Conservation (phyloP, 495 filamentous ascomycete genomes). For the Astrocystis sublimbata region DNA sequence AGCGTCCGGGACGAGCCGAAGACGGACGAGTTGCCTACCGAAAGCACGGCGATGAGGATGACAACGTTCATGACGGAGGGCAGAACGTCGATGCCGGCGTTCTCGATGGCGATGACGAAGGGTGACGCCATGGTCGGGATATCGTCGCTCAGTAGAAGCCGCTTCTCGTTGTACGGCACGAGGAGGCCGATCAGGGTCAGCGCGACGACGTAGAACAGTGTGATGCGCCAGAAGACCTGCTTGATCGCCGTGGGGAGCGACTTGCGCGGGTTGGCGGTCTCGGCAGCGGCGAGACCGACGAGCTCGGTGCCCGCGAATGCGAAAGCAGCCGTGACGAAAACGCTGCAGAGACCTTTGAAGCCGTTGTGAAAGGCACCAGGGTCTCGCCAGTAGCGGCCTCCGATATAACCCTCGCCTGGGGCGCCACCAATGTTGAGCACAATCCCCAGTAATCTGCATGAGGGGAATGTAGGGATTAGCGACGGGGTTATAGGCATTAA, state of each 20-base stretch:
- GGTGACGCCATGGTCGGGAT: conserved; percentile 69
- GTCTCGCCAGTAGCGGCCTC: conserved; percentile 76
- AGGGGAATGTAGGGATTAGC: neutral
- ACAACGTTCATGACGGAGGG: conserved; percentile 88
- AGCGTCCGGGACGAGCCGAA: conserved; percentile 87
- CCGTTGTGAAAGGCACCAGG: conserved; percentile 90
- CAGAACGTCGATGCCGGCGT: conserved; percentile 73
- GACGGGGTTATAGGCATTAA: neutral
- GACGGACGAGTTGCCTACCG: conserved; percentile 83
- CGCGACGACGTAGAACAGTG: conserved; percentile 80
- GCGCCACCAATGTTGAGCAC: conserved; percentile 79
- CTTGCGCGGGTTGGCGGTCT: conserved; percentile 84
- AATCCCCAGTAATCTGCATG: conserved; percentile 68
- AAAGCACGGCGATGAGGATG: conserved; percentile 83
- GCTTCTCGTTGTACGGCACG: conserved; percentile 65
- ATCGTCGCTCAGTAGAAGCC: conserved; percentile 61
- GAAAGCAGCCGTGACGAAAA: conserved; percentile 92
- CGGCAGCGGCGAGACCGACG: conserved; percentile 88
- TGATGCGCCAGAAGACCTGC: conserved; percentile 95
- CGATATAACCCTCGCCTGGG: conserved; percentile 74
- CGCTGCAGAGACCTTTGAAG: conserved; percentile 91
- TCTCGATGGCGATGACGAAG: conserved; percentile 85
- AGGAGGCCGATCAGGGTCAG: conserved; percentile 72
- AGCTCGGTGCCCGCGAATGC: conserved; percentile 91
- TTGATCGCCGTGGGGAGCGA: conserved; percentile 84